phyloP scores from a whole-genome alignment of 768 basidiomycete genomes.

The Mycena floridula region DNA sequence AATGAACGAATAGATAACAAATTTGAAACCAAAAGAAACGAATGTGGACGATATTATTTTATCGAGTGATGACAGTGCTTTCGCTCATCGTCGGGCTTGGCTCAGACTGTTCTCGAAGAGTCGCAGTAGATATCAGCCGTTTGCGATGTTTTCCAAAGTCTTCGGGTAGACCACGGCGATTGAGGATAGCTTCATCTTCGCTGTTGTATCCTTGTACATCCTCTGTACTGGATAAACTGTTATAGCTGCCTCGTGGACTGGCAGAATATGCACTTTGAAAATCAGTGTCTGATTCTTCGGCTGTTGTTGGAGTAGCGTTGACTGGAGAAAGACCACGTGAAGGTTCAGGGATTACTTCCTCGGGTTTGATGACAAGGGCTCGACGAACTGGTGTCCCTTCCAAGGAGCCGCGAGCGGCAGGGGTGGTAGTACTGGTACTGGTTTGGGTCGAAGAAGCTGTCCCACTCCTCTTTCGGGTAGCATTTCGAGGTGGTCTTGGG shows the following conservation, averaged over 20 bases:
- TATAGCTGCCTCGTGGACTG: constrained; percentile 65
- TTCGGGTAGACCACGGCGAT: constrained; percentile 23
- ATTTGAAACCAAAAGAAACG: too few species aligned
- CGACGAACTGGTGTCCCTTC: constrained; percentile 9
- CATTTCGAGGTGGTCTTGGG: constrained; percentile 23
- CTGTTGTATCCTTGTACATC: constrained; percentile 15
- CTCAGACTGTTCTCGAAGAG: too few species aligned
- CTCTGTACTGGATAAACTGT: constrained; percentile 34
- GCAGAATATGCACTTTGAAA: constrained; percentile 84
- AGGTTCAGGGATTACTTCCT: background rate
- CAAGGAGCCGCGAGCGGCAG: constrained; percentile 1
- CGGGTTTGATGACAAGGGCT: constrained; percentile 1
- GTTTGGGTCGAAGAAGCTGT: constrained; percentile 62
- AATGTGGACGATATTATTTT: too few species aligned
- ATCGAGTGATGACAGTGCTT: too few species aligned
- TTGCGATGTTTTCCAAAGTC: constrained; percentile 21
- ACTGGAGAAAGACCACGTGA: background rate
- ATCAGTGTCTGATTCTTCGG: constrained; percentile 79
- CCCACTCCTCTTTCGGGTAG: constrained; percentile 44
- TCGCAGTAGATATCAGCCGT: too few species aligned
- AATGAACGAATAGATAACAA: too few species aligned
- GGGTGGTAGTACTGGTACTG: constrained; percentile 21
- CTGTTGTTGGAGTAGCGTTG: constrained; percentile 18
- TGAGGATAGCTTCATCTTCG: constrained; percentile 18
- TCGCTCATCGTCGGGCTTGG: too few species aligned